phyloP scores from a whole-genome alignment of 768 basidiomycete genomes.

The Calocybe gangraenosa region DNA sequence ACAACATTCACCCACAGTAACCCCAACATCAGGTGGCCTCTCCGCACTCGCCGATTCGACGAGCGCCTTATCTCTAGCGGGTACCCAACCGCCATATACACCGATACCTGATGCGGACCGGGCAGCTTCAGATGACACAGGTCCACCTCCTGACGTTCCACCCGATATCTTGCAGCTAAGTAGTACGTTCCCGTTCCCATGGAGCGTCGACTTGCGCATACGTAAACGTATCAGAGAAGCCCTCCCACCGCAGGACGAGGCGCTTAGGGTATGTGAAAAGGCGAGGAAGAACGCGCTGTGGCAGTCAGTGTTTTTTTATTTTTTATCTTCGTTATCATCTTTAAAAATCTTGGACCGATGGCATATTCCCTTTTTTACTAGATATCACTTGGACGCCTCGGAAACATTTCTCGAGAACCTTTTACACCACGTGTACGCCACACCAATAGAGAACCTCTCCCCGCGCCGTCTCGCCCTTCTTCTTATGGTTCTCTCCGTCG shows the following conservation, averaged over 20 bases:
- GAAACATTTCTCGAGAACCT: slow-evolving; percentile 69
- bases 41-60: slow-evolving; percentile 9
- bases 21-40: not conserved
- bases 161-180: slow-evolving; percentile 55
- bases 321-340: slow-evolving; percentile 6
- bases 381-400: slow-evolving; percentile 67
- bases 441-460: slow-evolving; percentile 54
- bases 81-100: slow-evolving; percentile 12
- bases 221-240: slow-evolving; percentile 60
- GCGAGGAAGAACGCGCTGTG: slow-evolving; percentile 66
- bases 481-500: slow-evolving; percentile 70
- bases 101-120: slow-evolving; percentile 1
- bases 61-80: slow-evolving; percentile 6
- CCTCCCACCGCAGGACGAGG: slow-evolving; percentile 56
- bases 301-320: slow-evolving; percentile 48
- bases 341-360: slow-evolving; percentile 9
- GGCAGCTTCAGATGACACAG: slow-evolving; percentile 6
- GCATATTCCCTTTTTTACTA: slow-evolving; percentile 21
- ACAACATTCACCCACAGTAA: not conserved
- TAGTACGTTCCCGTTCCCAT: slow-evolving; percentile 66
- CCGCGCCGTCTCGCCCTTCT: slow-evolving; percentile 65
- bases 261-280: slow-evolving; percentile 56
- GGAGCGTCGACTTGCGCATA: slow-evolving; percentile 59
- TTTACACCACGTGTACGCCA: slow-evolving; percentile 63
- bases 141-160: slow-evolving; percentile 34